These are phyloP conservation scores for Xylariaceae sp. DNA, from an alignment of 2,329 filamentous ascomycete genomes.

Conservation along the genomic window DNA sequence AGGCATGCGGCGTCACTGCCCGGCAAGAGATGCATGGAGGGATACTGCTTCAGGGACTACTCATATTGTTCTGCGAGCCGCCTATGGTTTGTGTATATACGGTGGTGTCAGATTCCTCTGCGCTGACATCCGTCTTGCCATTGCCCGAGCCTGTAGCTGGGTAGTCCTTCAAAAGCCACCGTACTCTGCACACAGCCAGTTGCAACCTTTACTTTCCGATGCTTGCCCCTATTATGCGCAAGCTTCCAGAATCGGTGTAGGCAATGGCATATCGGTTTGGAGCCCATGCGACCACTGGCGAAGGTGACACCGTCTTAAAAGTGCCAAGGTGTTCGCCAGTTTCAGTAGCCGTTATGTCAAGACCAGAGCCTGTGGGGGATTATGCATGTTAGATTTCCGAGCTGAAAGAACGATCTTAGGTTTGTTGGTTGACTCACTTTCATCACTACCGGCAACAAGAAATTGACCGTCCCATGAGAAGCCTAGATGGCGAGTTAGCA, in stretches of 20 bases:
- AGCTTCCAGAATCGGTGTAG: conserved; percentile 64
- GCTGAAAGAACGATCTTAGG: too few relatives aligned
- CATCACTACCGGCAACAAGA: conserved; percentile 69
- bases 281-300: conserved; percentile 70
- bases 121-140: conserved; percentile 12
- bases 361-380: conserved; percentile 45
- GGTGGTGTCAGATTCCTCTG: conserved; percentile 14
- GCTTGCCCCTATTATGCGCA: conserved; percentile 65
- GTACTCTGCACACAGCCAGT: background rate
- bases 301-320: conserved; percentile 63
- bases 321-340: conserved; percentile 69
- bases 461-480: conserved; percentile 78
- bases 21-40: too few relatives aligned
- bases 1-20: too few relatives aligned
- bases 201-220: conserved; percentile 38
- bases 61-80: background rate
- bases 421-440: conserved; percentile 46
- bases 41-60: too few relatives aligned
- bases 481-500: conserved; percentile 40
- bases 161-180: background rate
- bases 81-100: background rate
- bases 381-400: conserved; percentile 13
- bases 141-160: background rate
- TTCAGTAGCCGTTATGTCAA: conserved; percentile 70
- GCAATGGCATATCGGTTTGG: conserved; percentile 70